Evolutionary conservation across 2,329 filamentous ascomycete genomes (phyloP).

Genomic region (Exophiala viscosa): DNA sequence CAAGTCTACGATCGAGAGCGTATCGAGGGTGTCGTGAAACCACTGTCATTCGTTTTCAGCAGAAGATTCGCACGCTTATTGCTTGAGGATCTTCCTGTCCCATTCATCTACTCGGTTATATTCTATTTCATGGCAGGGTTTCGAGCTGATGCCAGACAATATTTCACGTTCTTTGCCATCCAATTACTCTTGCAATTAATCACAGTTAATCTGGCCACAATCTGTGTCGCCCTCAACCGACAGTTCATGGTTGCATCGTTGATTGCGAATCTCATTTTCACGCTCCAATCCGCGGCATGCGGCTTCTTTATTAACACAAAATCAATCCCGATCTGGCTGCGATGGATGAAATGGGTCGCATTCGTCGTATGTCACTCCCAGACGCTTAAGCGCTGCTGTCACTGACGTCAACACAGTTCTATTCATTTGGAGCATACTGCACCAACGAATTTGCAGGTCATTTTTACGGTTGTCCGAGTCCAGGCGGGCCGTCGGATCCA

Average conservation of each 20-base stretch:
- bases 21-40: constrained; percentile 67
- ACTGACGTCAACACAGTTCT: constrained; percentile 37
- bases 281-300: constrained; percentile 69
- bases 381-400: too few species aligned
- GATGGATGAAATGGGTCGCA: constrained; percentile 62
- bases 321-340: constrained; percentile 70
- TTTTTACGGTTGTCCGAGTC: constrained; percentile 69
- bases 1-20: constrained; percentile 72
- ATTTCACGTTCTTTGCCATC: constrained; percentile 69
- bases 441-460: constrained; percentile 64
- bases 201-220: constrained; percentile 66
- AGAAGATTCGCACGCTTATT: constrained; percentile 64
- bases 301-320: constrained; percentile 73
- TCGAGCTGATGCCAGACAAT: constrained; percentile 58
- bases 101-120: constrained; percentile 65
- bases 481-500: constrained; percentile 60
- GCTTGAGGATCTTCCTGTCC: constrained; percentile 70
- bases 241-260: constrained; percentile 68
- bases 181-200: constrained; percentile 69
- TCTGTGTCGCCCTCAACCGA: constrained; percentile 62
- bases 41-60: constrained; percentile 67
- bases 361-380: constrained; percentile 29
- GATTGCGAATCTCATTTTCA: constrained; percentile 69
- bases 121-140: constrained; percentile 79
- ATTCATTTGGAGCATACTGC: constrained; percentile 66